Conservation (phyloP, 2,329 filamentous ascomycete genomes). For the Aspergillus alliaceus region DNA sequence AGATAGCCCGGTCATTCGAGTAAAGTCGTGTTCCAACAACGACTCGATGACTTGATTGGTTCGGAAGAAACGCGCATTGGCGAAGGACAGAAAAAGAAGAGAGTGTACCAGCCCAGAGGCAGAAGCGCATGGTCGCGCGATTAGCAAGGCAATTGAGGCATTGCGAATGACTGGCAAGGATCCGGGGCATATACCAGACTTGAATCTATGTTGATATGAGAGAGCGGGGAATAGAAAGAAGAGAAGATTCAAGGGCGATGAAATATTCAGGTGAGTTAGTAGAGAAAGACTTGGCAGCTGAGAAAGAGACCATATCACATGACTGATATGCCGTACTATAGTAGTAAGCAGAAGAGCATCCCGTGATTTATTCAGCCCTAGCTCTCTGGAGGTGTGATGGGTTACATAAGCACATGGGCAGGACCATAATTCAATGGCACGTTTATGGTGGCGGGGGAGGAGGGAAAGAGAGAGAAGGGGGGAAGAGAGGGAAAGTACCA, state of each 20-base stretch:
- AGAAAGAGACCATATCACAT: no score
- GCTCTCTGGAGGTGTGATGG: background rate
- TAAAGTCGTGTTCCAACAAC: constrained; percentile 12
- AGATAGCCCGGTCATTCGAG: constrained; percentile 24
- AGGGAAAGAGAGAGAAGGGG: no score
- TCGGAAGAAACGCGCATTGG: background rate
- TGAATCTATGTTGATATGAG: background rate
- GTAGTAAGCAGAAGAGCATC: background rate
- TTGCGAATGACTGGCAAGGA: constrained; percentile 9
- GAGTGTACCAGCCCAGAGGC: constrained; percentile 7
- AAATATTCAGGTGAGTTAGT: no score
- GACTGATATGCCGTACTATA: no score
- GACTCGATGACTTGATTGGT: background rate
- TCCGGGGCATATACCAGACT: constrained; percentile 15
- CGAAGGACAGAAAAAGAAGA: background rate
- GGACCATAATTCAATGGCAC: no score
- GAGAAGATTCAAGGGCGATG: background rate
- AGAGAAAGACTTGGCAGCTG: no score
- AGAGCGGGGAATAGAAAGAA: background rate
- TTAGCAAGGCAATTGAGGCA: constrained; percentile 16
- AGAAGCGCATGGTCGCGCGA: constrained; percentile 27
- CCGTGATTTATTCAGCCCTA: background rate
- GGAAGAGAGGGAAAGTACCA: no score
- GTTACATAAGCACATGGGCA: background rate
- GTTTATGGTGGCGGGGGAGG: no score